phyloP scores from a whole-genome alignment of 1,284 basidiomycete species.

The Apiotrichum sp. region DNA sequence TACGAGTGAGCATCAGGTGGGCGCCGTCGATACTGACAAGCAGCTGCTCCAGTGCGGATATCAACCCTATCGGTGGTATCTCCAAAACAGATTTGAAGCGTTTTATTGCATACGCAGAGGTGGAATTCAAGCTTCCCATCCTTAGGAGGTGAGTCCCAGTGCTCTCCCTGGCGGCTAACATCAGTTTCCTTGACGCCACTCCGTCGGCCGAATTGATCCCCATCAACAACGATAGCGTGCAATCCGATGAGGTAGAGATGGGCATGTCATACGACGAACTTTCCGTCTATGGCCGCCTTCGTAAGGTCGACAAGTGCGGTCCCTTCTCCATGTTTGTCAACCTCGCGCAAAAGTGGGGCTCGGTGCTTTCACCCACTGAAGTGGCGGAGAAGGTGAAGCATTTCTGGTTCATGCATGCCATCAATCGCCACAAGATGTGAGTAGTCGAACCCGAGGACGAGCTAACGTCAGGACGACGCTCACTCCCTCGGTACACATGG shows the following conservation, averaged over 20 bases:
- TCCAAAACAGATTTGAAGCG: conserved; percentile 96
- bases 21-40: not conserved
- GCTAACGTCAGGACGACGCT: conserved; percentile 62
- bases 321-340: conserved; percentile 96
- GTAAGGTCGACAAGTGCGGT: conserved; percentile 95
- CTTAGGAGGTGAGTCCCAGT: conserved; percentile 57
- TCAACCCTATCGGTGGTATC: conserved; percentile 97
- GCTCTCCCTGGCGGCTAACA: not conserved
- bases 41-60: conserved; percentile 68
- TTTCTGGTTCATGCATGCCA: conserved; percentile 95
- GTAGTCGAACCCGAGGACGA: conserved; percentile 3
- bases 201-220: conserved; percentile 97
- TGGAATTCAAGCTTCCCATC: conserved; percentile 76
- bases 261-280: conserved; percentile 99
- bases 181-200: conserved; percentile 79
- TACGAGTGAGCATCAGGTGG: conserved; percentile 64
- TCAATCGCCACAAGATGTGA: conserved; percentile 95
- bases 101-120: conserved; percentile 81
- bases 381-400: conserved; percentile 96
- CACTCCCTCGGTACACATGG: conserved; percentile 94
- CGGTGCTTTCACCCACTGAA: conserved; percentile 63
- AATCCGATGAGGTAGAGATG: conserved; percentile 97
- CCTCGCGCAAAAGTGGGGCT: conserved; percentile 85
- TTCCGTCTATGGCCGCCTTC: conserved; percentile 82
- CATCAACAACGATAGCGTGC: conserved; percentile 82